These are phyloP conservation scores for Austroboletus olivaceoglutinosus DNA, from an alignment of 1,284 basidiomycete genomes.

Conservation along the genomic window DNA sequence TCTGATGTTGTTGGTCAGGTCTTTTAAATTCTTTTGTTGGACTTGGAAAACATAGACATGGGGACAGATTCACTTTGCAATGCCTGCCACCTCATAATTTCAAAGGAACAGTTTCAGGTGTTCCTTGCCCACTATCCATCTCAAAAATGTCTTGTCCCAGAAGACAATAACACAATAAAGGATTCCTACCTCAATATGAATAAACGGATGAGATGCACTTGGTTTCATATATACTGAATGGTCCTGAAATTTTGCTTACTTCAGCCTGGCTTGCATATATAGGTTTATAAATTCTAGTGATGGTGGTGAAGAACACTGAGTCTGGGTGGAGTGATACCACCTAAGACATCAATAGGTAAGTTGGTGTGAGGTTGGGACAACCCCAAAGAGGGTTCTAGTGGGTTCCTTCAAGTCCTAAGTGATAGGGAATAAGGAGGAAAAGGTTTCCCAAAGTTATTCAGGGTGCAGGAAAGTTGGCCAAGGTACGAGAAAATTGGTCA, in stretches of 20 bases:
- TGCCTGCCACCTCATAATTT: constrained; percentile 36
- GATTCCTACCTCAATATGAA: constrained; percentile 39
- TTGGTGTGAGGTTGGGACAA: too few relatives aligned
- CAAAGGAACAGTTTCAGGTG: constrained; percentile 34
- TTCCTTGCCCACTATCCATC: constrained; percentile 35
- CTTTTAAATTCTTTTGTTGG: constrained; percentile 37
- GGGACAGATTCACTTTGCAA: constrained; percentile 35
- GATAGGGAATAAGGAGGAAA: too few relatives aligned
- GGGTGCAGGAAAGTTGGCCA: too few relatives aligned
- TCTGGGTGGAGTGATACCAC: too few relatives aligned
- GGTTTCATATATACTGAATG: background rate
- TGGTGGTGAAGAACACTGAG: too few relatives aligned
- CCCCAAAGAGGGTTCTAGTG: too few relatives aligned
- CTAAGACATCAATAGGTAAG: too few relatives aligned
- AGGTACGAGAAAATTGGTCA: too few relatives aligned
- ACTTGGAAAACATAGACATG: constrained; percentile 29
- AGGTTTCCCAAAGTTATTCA: too few relatives aligned
- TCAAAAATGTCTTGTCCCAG: constrained; percentile 35
- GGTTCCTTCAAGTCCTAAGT: too few relatives aligned
- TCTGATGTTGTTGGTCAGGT: constrained; percentile 10
- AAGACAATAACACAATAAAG: constrained; percentile 39
- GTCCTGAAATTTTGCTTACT: background rate
- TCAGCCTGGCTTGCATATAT: too few relatives aligned
- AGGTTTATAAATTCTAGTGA: constrained; percentile 36
- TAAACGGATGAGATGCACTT: constrained; percentile 35